Conservation (phyloP, 2,329 filamentous ascomycete species). For the Colletotrichum neosansevieriae region DNA sequence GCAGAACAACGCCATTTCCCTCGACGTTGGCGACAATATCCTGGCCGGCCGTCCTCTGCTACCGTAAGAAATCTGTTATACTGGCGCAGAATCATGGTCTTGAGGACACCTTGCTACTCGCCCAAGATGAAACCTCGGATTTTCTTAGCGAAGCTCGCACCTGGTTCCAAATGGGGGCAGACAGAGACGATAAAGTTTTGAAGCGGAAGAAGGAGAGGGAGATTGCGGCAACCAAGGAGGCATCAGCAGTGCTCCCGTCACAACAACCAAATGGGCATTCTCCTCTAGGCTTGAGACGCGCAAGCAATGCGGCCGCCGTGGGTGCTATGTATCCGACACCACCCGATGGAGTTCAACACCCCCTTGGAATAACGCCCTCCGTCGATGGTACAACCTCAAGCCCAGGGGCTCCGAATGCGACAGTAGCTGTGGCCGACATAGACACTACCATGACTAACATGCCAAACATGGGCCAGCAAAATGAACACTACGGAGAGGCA, state of each 20-base stretch:
- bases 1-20: constrained; percentile 53
- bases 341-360: constrained; percentile 72
- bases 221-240: constrained; percentile 55
- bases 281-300: constrained; percentile 62
- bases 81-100: constrained; percentile 54
- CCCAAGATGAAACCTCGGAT: constrained; percentile 60
- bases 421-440: constrained; percentile 47
- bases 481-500: constrained; percentile 50
- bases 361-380: constrained; percentile 65
- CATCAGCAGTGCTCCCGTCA: constrained; percentile 56
- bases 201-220: constrained; percentile 66
- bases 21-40: constrained; percentile 56
- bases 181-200: constrained; percentile 60
- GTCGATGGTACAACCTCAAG: constrained; percentile 69
- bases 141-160: constrained; percentile 60
- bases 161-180: constrained; percentile 60
- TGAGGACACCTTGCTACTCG: constrained; percentile 53
- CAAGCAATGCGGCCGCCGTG: constrained; percentile 58
- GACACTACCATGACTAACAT: constrained; percentile 50
- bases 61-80: constrained; percentile 60
- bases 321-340: constrained; percentile 79
- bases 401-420: constrained; percentile 59
- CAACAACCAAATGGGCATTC: constrained; percentile 63
- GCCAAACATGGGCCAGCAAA: constrained; percentile 37
- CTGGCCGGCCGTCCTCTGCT: constrained; percentile 68